Percentiles rank a stretch among this genome's conserved stretches.
phyloP scores from a whole-genome alignment of 179 eudicot genomes.

The Spinacia oleracea region DNA sequence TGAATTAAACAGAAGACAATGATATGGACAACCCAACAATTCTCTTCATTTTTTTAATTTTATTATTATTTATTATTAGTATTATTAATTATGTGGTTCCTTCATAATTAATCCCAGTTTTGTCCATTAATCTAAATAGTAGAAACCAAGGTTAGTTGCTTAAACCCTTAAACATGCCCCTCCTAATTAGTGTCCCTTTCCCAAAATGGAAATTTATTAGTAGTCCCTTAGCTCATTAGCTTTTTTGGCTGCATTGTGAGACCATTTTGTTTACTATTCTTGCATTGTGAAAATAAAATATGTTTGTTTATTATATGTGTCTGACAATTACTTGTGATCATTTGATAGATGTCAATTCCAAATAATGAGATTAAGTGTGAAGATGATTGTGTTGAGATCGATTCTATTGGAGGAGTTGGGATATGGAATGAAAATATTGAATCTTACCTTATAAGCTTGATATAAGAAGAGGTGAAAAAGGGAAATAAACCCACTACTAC shows the following conservation, averaged over 20 bases:
- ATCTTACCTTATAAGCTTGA: slow-evolving; percentile 1
- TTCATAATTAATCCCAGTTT: slow-evolving; percentile 11
- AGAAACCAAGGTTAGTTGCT: slow-evolving; percentile 17
- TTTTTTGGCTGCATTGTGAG: too few relatives aligned
- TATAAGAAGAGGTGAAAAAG: slow-evolving; percentile 13
- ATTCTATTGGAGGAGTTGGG: background rate
- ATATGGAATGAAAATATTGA: background rate
- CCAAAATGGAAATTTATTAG: slow-evolving; percentile 5
- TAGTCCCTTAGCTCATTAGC: background rate
- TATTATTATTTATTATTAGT: background rate
- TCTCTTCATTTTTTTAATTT: background rate
- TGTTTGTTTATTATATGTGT: too few relatives aligned
- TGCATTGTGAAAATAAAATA: too few relatives aligned
- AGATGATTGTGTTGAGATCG: slow-evolving; percentile 16
- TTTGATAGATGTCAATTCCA: background rate
- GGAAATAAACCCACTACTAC: slow-evolving; percentile 13
- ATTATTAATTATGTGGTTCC: background rate
- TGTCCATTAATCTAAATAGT: slow-evolving; percentile 4
- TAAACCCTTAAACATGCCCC: slow-evolving; percentile 9
- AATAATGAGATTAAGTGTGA: background rate
- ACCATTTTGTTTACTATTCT: too few relatives aligned
- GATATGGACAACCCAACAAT: slow-evolving; percentile 15
- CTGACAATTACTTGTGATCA: too few relatives aligned
- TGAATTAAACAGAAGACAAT: slow-evolving; percentile 9
- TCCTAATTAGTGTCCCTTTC: slow-evolving; percentile 7